Evolutionary conservation across 139 green algal species (phyloP), one percentile per base, ranked within the genome.

Genomic region (Picochlorum sp.): DNA sequence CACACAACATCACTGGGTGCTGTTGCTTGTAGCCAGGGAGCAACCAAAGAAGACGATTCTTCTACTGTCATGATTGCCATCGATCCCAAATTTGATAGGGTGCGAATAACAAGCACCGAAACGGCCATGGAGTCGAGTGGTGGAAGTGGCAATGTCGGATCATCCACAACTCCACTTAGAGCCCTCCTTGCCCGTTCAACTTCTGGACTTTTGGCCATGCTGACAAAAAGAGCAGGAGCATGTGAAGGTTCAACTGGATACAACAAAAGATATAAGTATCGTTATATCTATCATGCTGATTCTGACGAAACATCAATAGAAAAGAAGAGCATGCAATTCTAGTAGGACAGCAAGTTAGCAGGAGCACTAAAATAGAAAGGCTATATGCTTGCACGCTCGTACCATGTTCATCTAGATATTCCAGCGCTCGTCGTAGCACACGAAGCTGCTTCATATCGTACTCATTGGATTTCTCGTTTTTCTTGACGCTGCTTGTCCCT

Each of bases 211-310:
- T 59, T 40, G 6, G 50, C 54, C 32, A 68, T 64, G 50, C 59
- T 69, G 8, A 75, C 35, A 33, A 75, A 75, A 3, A 75, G 67
- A 33, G 61, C 61, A 3, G 67, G 61, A n/a, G 61, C 61, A 14
- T 39, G 51, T 10, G 24, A 25, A 6, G 67, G 61, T 7, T 14
- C 13, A 4, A 75, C 67, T 75, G 61, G 50, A 63, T 18, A 35
- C 14, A n/a, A 22, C 22, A 31, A 45, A 20, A 53, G 3, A 30
- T 41, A 53, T 2, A n/a, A 18, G 7, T 31, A 28, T 53, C 5
- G 18, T 31, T 53, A 13, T 30, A 30, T 1, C 7, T 47, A 7
- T 53, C 18, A 53, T 31, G 14, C 18, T 31, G 16, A 30, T 28
- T n/a, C 26, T 20, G 4, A 53, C n/a, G 43, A 29, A 41, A 12